phyloP scores from a whole-genome alignment of 805 yeast species.

The Myxozyma udenii region DNA sequence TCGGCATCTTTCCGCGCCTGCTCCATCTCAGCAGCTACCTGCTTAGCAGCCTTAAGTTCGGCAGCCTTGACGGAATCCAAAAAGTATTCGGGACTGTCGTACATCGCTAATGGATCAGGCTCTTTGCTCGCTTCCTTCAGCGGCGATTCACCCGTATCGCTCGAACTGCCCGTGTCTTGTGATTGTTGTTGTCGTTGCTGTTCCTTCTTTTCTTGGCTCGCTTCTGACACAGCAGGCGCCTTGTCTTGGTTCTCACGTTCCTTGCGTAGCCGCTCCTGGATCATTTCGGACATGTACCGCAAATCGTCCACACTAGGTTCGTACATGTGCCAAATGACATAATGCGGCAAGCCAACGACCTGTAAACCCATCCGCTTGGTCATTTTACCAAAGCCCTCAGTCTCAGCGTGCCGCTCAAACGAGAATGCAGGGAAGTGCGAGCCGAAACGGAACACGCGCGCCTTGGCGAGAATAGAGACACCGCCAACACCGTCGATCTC shows the following conservation, averaged over 20 bases:
- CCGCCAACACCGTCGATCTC: conserved; percentile 97
- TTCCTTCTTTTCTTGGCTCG: not conserved
- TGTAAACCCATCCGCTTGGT: conserved; percentile 80
- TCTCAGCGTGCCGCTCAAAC: conserved; percentile 93
- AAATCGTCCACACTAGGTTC: conserved; percentile 94
- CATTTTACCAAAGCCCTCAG: conserved; percentile 87
- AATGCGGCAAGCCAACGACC: conserved; percentile 89
- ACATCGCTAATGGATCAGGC: conserved; percentile 12
- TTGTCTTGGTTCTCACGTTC: conserved; percentile 36
- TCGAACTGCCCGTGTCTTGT: not conserved
- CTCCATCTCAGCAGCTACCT: conserved; percentile 18
- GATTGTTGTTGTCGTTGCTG: conserved; percentile 1
- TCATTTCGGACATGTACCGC: conserved; percentile 50
- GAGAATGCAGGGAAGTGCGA: conserved; percentile 97
- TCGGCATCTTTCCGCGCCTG: conserved; percentile 12
- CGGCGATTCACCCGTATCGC: conserved; percentile 16
- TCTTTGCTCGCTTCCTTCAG: conserved; percentile 13
- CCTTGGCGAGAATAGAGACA: conserved; percentile 86
- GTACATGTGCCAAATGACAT: conserved; percentile 93
- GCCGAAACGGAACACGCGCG: conserved; percentile 80
- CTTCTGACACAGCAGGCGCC: not conserved
- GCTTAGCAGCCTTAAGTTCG: conserved; percentile 18
- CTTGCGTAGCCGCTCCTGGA: conserved; percentile 39
- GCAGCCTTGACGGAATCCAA: conserved; percentile 20
- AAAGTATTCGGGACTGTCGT: conserved; percentile 16